A percentile compares a stretch with the other conserved stretches of the same genome.
Conservation (phyloP, 805 yeast species). For the Sporopachydermia quercuum region DNA sequence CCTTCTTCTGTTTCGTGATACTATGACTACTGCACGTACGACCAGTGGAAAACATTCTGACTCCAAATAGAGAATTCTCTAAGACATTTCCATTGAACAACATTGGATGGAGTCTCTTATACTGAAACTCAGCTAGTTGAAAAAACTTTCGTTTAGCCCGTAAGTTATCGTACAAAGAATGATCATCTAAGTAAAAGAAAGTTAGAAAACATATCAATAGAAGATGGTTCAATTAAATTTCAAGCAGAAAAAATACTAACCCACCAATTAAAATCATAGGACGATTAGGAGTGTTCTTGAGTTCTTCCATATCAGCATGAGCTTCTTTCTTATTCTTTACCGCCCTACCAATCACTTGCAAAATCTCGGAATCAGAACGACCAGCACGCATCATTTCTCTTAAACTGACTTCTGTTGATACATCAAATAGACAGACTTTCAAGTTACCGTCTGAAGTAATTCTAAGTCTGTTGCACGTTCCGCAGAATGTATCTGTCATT, state of each 20-base stretch:
- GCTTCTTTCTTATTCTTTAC: constrained; percentile 31
- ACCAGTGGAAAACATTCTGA: too few species aligned
- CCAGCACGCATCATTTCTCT: constrained; percentile 28
- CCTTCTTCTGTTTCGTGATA: too few species aligned
- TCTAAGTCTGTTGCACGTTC: constrained; percentile 35
- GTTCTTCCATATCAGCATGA: constrained; percentile 35
- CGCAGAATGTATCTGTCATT: constrained; percentile 39
- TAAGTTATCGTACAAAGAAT: too few species aligned
- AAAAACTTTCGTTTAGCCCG: too few species aligned
- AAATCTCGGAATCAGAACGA: constrained; percentile 20
- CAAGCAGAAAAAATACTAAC: constrained; percentile 16
- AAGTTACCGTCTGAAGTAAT: constrained; percentile 39
- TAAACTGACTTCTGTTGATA: constrained; percentile 31
- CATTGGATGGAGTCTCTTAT: too few species aligned
- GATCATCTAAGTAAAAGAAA: too few species aligned
- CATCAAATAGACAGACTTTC: constrained; percentile 38
- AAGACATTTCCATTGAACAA: too few species aligned
- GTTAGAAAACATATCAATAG: too few species aligned
- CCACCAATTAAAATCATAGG: constrained; percentile 48
- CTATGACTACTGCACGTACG: too few species aligned
- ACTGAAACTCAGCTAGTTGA: too few species aligned
- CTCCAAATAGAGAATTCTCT: too few species aligned
- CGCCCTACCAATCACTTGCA: constrained; percentile 28
- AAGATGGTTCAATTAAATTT: too few species aligned
- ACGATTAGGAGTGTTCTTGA: constrained; percentile 31